phyloP scores from a whole-genome alignment of 495 filamentous ascomycete species.

The Aspergillus leporis region DNA sequence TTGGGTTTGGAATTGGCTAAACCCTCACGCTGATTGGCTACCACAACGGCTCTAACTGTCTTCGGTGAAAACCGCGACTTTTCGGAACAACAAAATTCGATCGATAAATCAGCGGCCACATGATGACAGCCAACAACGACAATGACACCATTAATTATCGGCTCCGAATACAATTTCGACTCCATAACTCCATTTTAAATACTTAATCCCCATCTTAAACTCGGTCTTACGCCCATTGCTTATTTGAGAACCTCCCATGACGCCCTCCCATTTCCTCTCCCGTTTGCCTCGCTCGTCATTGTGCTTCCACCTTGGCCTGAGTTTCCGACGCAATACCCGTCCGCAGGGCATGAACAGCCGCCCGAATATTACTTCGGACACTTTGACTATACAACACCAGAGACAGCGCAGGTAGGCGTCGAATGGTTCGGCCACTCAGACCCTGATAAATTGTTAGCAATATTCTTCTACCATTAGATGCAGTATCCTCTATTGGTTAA shows the following conservation, averaged over 20 bases:
- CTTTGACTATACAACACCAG: slow-evolving; percentile 19
- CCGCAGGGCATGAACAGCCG: slow-evolving; percentile 24
- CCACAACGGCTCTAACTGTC: slow-evolving; percentile 23
- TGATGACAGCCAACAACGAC: background rate
- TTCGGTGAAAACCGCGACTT: slow-evolving; percentile 45
- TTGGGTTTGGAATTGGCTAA: slow-evolving; percentile 42
- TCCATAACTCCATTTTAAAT: background rate
- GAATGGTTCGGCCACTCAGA: slow-evolving; percentile 28
- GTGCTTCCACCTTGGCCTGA: slow-evolving; percentile 17
- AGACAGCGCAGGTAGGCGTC: slow-evolving; percentile 23
- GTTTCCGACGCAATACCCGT: slow-evolving; percentile 18
- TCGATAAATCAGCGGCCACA: slow-evolving; percentile 7
- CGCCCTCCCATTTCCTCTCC: background rate
- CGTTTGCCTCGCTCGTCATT: background rate
- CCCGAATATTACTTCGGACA: slow-evolving; percentile 20
- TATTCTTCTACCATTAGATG: background rate
- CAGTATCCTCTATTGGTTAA: background rate
- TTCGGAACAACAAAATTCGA: slow-evolving; percentile 32
- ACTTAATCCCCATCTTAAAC: background rate
- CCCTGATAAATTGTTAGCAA: slow-evolving; percentile 15
- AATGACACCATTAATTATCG: background rate
- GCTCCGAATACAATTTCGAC: background rate
- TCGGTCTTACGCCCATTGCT: background rate
- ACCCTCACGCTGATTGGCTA: slow-evolving; percentile 44
- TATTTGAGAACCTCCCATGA: background rate